Evolutionary conservation across 768 basidiomycete species (phyloP).

Genomic region (Tephrocybe sp.): DNA sequence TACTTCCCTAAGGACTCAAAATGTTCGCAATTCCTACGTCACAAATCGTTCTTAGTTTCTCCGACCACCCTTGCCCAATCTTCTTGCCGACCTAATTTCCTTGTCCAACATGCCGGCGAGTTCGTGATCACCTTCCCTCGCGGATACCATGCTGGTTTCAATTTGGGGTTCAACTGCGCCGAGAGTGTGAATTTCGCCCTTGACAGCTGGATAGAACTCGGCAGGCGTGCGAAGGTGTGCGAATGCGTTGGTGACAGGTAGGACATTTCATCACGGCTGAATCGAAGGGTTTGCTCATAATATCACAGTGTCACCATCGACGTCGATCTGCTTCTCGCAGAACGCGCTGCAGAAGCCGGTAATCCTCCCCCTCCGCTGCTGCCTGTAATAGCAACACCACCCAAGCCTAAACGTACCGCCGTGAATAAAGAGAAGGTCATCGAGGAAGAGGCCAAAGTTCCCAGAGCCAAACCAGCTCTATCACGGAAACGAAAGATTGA

Average conservation of each 20-base stretch:
- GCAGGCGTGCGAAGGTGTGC: constrained; percentile 76
- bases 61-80: constrained; percentile 79
- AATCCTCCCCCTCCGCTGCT: constrained; percentile 12
- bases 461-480: constrained; percentile 38
- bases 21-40: constrained; percentile 93
- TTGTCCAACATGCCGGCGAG: constrained; percentile 93
- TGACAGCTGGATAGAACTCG: constrained; percentile 91
- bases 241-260: constrained; percentile 76
- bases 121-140: constrained; percentile 95
- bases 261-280: constrained; percentile 6
- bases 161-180: constrained; percentile 94
- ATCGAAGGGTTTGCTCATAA: background rate
- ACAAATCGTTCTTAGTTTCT: constrained; percentile 94
- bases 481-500: constrained; percentile 42
- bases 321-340: constrained; percentile 79
- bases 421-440: constrained; percentile 25
- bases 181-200: constrained; percentile 97
- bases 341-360: constrained; percentile 53
- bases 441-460: constrained; percentile 17
- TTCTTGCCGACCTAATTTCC: constrained; percentile 77
- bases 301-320: constrained; percentile 83
- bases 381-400: background rate
- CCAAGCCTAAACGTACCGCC: constrained; percentile 20
- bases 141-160: constrained; percentile 97
- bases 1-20: constrained; percentile 88